These are phyloP conservation scores for Calycina marina DNA, from an alignment of 2,329 filamentous ascomycete genomes.

Conservation along the genomic window DNA sequence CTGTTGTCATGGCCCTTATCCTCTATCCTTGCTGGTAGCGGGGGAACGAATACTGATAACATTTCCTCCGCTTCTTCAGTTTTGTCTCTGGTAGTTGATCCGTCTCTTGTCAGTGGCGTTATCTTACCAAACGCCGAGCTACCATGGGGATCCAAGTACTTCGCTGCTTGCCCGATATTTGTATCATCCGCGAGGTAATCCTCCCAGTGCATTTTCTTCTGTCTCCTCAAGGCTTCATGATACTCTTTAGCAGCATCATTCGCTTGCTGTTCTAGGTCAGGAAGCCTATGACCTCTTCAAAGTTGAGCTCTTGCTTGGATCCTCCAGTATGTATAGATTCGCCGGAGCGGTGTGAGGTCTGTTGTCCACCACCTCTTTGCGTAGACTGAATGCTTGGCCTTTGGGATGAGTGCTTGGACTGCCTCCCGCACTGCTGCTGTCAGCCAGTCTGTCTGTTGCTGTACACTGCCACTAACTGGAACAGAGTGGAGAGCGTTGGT, in stretches of 20 bases:
- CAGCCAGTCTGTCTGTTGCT: conserved; percentile 7
- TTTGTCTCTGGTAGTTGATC: conserved; percentile 1
- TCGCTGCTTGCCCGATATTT: conserved; percentile 15
- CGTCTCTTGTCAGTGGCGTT: neutral
- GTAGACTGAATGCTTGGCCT: conserved; percentile 16
- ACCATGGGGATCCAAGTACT: conserved; percentile 3
- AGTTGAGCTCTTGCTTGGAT: conserved; percentile 15
- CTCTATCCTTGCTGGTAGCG: conserved; percentile 1
- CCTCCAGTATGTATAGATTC: conserved; percentile 18
- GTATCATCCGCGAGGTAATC: conserved; percentile 18
- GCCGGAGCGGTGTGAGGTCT: conserved; percentile 18
- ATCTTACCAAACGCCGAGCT: conserved; percentile 1
- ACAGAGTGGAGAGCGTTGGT: neutral
- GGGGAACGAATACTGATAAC: conserved; percentile 2
- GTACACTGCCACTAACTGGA: conserved; percentile 3
- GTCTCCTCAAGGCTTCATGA: neutral
- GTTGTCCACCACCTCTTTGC: conserved; percentile 21
- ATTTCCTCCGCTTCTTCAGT: conserved; percentile 2
- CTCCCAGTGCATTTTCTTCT: conserved; percentile 19
- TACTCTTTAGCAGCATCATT: neutral
- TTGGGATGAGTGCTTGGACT: conserved; percentile 12
- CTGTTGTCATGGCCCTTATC: conserved; percentile 2
- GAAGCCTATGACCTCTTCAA: conserved; percentile 8
- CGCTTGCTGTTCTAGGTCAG: neutral
- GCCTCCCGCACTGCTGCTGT: conserved; percentile 6